Evolutionary conservation across 202 grass and related monocot species (phyloP), one percentile per base, ranked within the genome.

Genomic region (Schoenoplectus triqueter): DNA sequence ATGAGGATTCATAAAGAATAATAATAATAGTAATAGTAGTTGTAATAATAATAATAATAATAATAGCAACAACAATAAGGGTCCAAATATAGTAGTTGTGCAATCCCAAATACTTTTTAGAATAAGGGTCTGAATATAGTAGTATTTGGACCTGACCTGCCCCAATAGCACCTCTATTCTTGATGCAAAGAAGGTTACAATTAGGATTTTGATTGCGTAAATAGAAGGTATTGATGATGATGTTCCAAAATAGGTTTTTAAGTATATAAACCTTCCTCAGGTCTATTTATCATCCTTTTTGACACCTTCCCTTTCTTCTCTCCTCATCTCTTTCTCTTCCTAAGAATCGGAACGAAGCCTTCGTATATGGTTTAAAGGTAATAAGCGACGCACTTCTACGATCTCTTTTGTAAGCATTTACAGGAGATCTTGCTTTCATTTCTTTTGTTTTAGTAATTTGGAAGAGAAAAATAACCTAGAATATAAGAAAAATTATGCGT

Each of bases 371-470:
- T 31, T 65, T 65, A 65, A 20, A 22, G 63, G 20, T 31, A 65
- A 31, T 20, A 22, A 65, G 20, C 19, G 21, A 65, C 8, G 63
- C 22, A 31, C 63, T 65, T 31, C 63, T 65, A 31, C 8, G 63
- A 65, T 65, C 63, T 65, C 20, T 65, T 21, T 22, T 65, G 63
- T 65, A 31, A 65, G 63, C 63, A 65, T 65, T 65, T 31, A 31
- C 10, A 3, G 63, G 63, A 31, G 10, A 65, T 31, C 20, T 8
- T 65, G 19, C 63, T 31, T 65, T 31, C 7, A 0, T 6, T 10
- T 65, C 63, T 22, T 65, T 65, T 65, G 31, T 9, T 65, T 65
- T 64, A 64, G 62, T 64, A n/a, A 64, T 64, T 64, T 64, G 19
- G 62, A 64, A 64, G 6, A 21, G 31, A 31, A 31, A 31, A 20